A percentile compares a stretch with the other conserved stretches of the same genome.
phyloP scores from a whole-genome alignment of 2,329 filamentous ascomycete genomes.

The Mycosphaerelloides madeirae region DNA sequence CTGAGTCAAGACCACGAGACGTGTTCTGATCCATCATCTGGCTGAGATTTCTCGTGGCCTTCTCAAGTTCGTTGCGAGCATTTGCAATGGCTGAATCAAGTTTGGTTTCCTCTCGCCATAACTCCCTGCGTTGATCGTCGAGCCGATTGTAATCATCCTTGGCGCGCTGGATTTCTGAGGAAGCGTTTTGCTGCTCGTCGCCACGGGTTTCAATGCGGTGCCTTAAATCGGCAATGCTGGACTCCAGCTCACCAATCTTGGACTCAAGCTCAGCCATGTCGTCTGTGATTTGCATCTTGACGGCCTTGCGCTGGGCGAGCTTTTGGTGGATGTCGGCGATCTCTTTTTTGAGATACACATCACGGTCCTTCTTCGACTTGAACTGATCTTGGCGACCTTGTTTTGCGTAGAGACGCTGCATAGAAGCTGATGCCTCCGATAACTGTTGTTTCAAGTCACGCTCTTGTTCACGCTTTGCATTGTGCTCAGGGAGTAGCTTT shows the following conservation, averaged over 20 bases:
- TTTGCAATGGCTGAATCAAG: conserved; percentile 72
- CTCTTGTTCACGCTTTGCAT: conserved; percentile 68
- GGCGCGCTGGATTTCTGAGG: conserved; percentile 68
- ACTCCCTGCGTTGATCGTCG: conserved; percentile 77
- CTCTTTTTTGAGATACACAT: conserved; percentile 74
- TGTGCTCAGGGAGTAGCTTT: conserved; percentile 71
- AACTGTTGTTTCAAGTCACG: conserved; percentile 65
- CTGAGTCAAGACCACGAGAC: conserved; percentile 77
- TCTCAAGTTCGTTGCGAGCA: conserved; percentile 69
- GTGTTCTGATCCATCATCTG: conserved; percentile 88
- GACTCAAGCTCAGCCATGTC: conserved; percentile 69
- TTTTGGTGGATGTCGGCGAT: conserved; percentile 74
- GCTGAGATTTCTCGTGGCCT: conserved; percentile 70
- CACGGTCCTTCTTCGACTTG: conserved; percentile 80
- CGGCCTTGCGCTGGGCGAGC: conserved; percentile 74
- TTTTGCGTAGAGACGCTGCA: conserved; percentile 81
- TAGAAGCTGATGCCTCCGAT: conserved; percentile 67
- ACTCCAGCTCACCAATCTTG: conserved; percentile 67
- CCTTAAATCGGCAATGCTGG: conserved; percentile 65
- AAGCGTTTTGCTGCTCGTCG: conserved; percentile 65
- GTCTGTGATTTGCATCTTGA: conserved; percentile 77
- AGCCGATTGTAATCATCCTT: conserved; percentile 74
- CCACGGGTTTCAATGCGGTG: conserved; percentile 73
- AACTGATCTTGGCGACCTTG: conserved; percentile 86
- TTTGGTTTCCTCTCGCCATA: conserved; percentile 87